Base-by-base conservation (phyloP, 2,329 filamentous ascomycete species). In the Ramichloridium luteum region DNA sequence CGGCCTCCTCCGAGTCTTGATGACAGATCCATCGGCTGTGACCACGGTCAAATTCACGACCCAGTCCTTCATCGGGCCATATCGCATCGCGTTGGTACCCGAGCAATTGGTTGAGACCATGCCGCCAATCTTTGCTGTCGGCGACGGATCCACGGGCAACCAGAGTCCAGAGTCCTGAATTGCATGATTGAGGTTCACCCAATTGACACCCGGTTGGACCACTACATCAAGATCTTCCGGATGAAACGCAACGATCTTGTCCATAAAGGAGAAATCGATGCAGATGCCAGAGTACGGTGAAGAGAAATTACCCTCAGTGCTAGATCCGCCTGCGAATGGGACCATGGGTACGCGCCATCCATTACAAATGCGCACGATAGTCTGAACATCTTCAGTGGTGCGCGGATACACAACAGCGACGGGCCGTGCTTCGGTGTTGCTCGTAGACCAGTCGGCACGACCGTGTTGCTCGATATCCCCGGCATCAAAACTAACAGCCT, bases 211-310 rank as follows among this genome's bases (percentile, higher is more conserved):
- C 3, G 86, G 86, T 54, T 94, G 86, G 3, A 94, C 84, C 4
- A 93, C 81, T 30, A 93, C 68, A 47, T 94, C 86, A 80, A 93
- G 84, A 53, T 93, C 86, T 3, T 82, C 78, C 44, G 80, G 77
- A 54, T 93, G 80, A 35, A 93, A 66, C 32, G 76, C 66, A 16
- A 94, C 46, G 15, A 93, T 79, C 47, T 76, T 65, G 53, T 93
- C 79, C 86, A 94, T 94, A 49, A 73, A 74, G 1, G 74, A 72
- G 54, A 94, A 94, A 51, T 94, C 86, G 30, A 94, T 80, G 43
- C 81, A 88, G 50, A 94, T 72, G 9, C 86, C 86, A 9, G 85
- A 85, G 50, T 77, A 80, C 0, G 84, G 83, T 10, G 85, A 82
- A 0, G 82, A 81, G 56, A 93, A 93, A 54, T 93, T 90, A 10